These are phyloP conservation scores for Andalucia godoyi DNA, from an alignment of 78 protist genomes.

Conservation along the genomic window DNA sequence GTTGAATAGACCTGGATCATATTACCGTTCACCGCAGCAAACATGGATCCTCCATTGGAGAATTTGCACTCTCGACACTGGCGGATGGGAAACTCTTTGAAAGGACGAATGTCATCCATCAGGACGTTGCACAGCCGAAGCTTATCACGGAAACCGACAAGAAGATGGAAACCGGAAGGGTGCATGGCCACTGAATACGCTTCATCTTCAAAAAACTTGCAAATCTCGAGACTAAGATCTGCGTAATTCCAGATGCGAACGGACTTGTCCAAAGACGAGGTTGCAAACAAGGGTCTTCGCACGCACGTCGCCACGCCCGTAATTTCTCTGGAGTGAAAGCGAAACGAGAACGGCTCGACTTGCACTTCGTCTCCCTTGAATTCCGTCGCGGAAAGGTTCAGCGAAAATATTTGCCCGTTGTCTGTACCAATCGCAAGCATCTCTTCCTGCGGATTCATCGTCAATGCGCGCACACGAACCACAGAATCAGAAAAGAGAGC, in stretches of 20 bases:
- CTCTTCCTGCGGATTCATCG: conserved; percentile 33
- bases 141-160: conserved; percentile 57
- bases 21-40: conserved; percentile 35
- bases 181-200: conserved; percentile 26
- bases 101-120: conserved; percentile 27
- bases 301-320: conserved; percentile 39
- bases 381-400: conserved; percentile 28
- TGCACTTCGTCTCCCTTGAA: background rate
- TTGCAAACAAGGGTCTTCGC: conserved; percentile 50
- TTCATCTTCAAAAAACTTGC: conserved; percentile 22
- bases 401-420: conserved; percentile 10
- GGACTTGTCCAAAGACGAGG: conserved; percentile 23
- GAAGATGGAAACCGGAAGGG: conserved; percentile 30
- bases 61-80: conserved; percentile 38
- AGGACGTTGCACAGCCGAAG: conserved; percentile 41
- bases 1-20: conserved; percentile 39
- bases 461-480: background rate
- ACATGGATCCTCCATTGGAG: conserved; percentile 45
- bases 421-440: conserved; percentile 7
- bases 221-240: conserved; percentile 16
- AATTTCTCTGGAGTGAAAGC: conserved; percentile 4
- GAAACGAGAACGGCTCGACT: background rate
- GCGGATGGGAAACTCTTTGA: conserved; percentile 33
- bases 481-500: background rate
- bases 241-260: conserved; percentile 40